phyloP scores from a whole-genome alignment of 2,329 filamentous ascomycete species.

The Triangularia verruculosa region DNA sequence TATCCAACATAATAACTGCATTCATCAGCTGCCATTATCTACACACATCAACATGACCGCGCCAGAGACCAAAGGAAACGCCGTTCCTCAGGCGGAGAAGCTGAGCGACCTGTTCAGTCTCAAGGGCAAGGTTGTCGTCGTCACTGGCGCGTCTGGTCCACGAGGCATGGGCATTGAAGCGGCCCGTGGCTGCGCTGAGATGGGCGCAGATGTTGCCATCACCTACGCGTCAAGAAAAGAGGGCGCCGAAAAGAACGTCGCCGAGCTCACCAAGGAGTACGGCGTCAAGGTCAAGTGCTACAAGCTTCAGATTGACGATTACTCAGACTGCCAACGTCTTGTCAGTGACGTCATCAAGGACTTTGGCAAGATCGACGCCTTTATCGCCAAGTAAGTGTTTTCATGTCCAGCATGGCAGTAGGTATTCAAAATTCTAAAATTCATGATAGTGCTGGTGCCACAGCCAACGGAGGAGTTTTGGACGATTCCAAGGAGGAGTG shows the following conservation, averaged over 20 bases:
- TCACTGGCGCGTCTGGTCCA: conserved; percentile 67
- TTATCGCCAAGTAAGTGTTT: conserved; percentile 67
- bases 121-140: conserved; percentile 69
- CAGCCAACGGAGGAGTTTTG: conserved; percentile 65
- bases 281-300: conserved; percentile 65
- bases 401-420: background rate
- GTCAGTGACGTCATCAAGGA: conserved; percentile 65
- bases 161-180: conserved; percentile 69
- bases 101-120: conserved; percentile 68
- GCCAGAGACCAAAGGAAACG: conserved; percentile 11
- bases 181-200: conserved; percentile 66
- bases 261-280: conserved; percentile 62
- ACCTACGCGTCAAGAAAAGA: conserved; percentile 70
- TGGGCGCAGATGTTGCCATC: conserved; percentile 67
- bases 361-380: conserved; percentile 71
- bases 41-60: conserved; percentile 9
- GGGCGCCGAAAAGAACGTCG: conserved; percentile 63
- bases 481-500: conserved; percentile 66
- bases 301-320: conserved; percentile 57
- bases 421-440: background rate
- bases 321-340: conserved; percentile 49
- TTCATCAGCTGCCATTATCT: background rate
- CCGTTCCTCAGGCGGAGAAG: conserved; percentile 52
- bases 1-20: background rate
- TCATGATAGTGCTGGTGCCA: conserved; percentile 56